Percentiles rank a stretch among this genome's conserved stretches.
These are phyloP conservation scores for Aspergillus sclerotioniger DNA, from an alignment of 495 filamentous ascomycete genomes.

Conservation along the genomic window DNA sequence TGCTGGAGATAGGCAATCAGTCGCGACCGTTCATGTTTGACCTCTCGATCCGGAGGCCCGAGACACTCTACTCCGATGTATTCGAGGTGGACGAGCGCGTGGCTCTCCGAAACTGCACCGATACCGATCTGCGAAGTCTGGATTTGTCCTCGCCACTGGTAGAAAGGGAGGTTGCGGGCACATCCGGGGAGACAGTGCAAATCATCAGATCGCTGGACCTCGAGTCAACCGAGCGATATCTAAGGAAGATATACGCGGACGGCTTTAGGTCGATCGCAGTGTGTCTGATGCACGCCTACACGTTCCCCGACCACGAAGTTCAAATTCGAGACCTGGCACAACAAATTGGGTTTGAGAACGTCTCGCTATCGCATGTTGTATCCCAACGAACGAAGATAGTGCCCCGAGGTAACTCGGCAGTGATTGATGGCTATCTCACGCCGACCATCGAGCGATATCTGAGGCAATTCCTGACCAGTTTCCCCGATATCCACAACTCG, in stretches of 20 bases:
- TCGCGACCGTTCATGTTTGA: constrained; percentile 22
- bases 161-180: background rate
- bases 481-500: background rate
- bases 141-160: constrained; percentile 18
- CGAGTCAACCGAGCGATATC: constrained; percentile 44
- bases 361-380: constrained; percentile 54
- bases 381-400: background rate
- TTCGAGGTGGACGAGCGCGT: constrained; percentile 22
- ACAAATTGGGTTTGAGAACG: constrained; percentile 67
- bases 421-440: background rate
- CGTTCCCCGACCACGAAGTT: constrained; percentile 72
- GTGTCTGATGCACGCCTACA: constrained; percentile 79
- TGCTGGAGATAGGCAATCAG: constrained; percentile 19
- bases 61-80: constrained; percentile 15
- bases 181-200: constrained; percentile 61
- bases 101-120: constrained; percentile 11
- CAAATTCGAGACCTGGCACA: constrained; percentile 64
- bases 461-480: background rate
- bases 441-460: background rate
- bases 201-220: constrained; percentile 59
- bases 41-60: constrained; percentile 13
- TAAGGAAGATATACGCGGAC: constrained; percentile 58
- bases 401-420: background rate
- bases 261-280: constrained; percentile 71
- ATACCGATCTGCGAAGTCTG: constrained; percentile 33